Conservation (phyloP, 257 asterid genomes). For the Jacaranda mimosifolia region DNA sequence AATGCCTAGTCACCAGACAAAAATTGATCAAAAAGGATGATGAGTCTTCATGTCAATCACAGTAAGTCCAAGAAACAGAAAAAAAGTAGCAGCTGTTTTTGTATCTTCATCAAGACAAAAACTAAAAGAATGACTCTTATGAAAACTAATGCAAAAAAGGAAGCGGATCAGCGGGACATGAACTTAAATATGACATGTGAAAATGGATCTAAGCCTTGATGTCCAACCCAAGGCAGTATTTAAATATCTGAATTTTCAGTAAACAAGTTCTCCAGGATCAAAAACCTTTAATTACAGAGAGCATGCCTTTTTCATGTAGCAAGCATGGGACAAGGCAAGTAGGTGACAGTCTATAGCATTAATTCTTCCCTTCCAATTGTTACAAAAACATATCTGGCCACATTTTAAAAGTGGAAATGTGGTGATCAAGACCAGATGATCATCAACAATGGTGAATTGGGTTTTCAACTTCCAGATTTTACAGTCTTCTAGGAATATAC, state of each 20-base stretch:
- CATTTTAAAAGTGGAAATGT: slow-evolving; percentile 3
- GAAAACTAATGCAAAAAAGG: background rate
- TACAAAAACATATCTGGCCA: background rate
- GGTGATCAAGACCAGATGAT: slow-evolving; percentile 18
- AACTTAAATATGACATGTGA: slow-evolving; percentile 3
- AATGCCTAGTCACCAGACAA: slow-evolving; percentile 52
- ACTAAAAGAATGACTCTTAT: slow-evolving; percentile 16
- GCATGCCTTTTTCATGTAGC: background rate
- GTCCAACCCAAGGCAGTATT: background rate
- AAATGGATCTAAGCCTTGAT: background rate
- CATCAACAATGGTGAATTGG: background rate
- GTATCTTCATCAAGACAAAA: slow-evolving; percentile 4
- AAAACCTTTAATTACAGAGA: slow-evolving; percentile 9
- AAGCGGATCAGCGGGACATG: background rate
- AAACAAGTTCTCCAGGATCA: background rate
- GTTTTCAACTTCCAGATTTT: background rate
- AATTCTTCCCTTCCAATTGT: slow-evolving; percentile 7
- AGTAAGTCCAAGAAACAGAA: slow-evolving; percentile 17
- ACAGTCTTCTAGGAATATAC: background rate
- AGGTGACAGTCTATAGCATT: slow-evolving; percentile 23
- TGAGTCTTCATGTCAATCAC: background rate
- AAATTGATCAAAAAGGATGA: slow-evolving; percentile 27
- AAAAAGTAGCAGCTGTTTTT: background rate
- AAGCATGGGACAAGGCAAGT: background rate
- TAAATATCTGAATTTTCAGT: slow-evolving; percentile 10